Base-by-base conservation (phyloP, 2,329 filamentous ascomycete genomes). In the Xenoacremonium recifei region DNA sequence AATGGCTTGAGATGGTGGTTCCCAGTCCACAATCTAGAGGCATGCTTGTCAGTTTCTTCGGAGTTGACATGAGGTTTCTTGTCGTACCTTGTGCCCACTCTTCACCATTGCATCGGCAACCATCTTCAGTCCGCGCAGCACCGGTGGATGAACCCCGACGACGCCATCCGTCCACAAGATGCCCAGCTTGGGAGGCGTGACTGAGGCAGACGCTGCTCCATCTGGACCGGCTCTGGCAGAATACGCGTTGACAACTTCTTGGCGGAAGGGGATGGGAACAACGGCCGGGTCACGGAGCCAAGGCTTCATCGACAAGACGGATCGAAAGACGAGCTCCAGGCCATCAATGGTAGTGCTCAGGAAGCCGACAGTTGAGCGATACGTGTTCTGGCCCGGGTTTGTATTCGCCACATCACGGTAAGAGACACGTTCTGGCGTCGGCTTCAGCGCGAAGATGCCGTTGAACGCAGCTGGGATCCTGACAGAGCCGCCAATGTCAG, bases 281-380 rank as follows among this genome's bases (percentile, higher is more conserved):
- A 61, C 58, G 29, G 61, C 60, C 4, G 62, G 59, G 42, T 69
- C 66, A 30, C 63, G 48, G 18, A 57, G 44, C 68, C 68, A 70
- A 2, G 66, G 62, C 36, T 59, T 47, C 7, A 55, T 47, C 11
- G 51, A 50, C 4, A 70, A 43, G n/a, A 83, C 63, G 0, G 79
- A 71, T 0, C 80, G 84, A 2, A 80, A 80, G 0, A 84, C 75
- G 57, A 84, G 79, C 42, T 83, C 77, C 52, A 84, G 80, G 3
- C 81, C 79, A 29, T 83, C 79, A 0, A 76, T 82, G 0, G 79
- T 82, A 0, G 84, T 59, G 0, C 55, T 50, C 80, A 0, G 77
- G 69, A 0, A 80, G 76, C 0, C 78, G 79, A 11, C 69, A 55
- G 37, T 84, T 37, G 84, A 0, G 81, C 77, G 1, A 83, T 55